Percentiles rank a stretch among this genome's conserved stretches.
These are phyloP conservation scores for Penicillium fimorum DNA, from an alignment of 495 filamentous ascomycete genomes.

Conservation along the genomic window DNA sequence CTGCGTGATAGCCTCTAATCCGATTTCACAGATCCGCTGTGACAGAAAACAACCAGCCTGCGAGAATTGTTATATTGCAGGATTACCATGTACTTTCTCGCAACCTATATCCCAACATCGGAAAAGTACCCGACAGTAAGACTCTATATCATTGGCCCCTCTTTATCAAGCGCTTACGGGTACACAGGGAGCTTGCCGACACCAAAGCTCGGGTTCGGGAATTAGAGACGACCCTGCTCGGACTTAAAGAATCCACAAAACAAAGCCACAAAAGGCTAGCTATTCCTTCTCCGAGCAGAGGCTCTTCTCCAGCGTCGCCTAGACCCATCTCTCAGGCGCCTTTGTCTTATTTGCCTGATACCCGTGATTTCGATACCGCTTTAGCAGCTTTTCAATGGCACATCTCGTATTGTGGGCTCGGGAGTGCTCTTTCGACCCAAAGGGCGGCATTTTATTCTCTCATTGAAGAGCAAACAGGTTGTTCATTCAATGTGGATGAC, in stretches of 20 bases:
- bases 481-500: conserved; percentile 24
- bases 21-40: conserved; percentile 26
- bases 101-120: conserved; percentile 10
- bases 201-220: conserved; percentile 24
- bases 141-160: neutral
- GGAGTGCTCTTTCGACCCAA: conserved; percentile 16
- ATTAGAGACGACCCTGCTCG: conserved; percentile 18
- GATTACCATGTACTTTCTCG: conserved; percentile 25
- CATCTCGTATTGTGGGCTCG: conserved; percentile 26
- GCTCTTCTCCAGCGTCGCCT: conserved; percentile 4
- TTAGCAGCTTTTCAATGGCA: conserved; percentile 24
- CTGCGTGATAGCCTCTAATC: neutral
- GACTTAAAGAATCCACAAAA: conserved; percentile 9
- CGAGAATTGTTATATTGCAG: conserved; percentile 27
- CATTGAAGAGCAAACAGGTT: conserved; percentile 20
- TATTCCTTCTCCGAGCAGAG: conserved; percentile 5
- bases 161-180: conserved; percentile 6
- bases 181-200: conserved; percentile 24
- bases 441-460: conserved; percentile 21
- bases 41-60: conserved; percentile 29
- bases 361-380: conserved; percentile 22
- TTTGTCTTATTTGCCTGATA: conserved; percentile 14
- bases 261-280: neutral
- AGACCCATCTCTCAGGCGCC: neutral
- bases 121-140: conserved; percentile 27